These are phyloP conservation scores for Globisporangium camurandrum DNA, from an alignment of 352 stramenopile genomes.

Conservation along the genomic window DNA sequence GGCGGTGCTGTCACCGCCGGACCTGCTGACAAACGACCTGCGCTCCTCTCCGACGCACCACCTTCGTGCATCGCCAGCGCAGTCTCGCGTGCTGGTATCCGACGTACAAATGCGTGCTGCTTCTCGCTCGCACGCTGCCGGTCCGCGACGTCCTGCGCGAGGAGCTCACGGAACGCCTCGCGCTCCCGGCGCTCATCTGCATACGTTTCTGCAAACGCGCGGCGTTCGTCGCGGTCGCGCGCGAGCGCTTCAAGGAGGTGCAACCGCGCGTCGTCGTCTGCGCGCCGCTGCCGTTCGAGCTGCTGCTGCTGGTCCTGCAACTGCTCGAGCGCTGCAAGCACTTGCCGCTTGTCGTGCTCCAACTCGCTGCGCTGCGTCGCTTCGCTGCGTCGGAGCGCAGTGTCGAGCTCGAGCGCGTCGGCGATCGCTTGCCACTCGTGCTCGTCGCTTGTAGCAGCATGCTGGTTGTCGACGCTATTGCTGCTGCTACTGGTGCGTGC, in stretches of 20 bases:
- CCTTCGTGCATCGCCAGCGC: too few relatives aligned
- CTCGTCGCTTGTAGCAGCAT: not conserved
- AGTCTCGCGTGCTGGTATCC: not conserved
- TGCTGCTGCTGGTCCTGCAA: conserved; percentile 1
- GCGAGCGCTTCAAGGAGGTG: conserved; percentile 3
- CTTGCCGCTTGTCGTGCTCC: not conserved
- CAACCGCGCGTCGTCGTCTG: not conserved
- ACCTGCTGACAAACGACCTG: too few relatives aligned
- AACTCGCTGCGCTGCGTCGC: not conserved
- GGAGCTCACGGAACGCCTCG: not conserved
- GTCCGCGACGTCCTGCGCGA: conserved; percentile 2
- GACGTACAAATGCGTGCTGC: not conserved
- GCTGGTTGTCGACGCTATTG: not conserved
- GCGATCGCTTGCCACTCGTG: conserved; percentile 3
- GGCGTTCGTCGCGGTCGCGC: conserved; percentile 4
- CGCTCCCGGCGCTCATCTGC: not conserved
- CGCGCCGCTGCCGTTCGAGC: not conserved
- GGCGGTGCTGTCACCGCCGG: too few relatives aligned
- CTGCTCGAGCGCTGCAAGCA: not conserved
- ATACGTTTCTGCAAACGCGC: not conserved
- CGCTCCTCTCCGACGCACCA: too few relatives aligned
- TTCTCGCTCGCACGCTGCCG: not conserved
- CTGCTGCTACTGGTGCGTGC: not conserved
- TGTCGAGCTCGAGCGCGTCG: conserved; percentile 2
- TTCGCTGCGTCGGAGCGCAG: not conserved